Base-by-base conservation (phyloP, 2,329 filamentous ascomycete genomes). In the Alternaria postmessia region DNA sequence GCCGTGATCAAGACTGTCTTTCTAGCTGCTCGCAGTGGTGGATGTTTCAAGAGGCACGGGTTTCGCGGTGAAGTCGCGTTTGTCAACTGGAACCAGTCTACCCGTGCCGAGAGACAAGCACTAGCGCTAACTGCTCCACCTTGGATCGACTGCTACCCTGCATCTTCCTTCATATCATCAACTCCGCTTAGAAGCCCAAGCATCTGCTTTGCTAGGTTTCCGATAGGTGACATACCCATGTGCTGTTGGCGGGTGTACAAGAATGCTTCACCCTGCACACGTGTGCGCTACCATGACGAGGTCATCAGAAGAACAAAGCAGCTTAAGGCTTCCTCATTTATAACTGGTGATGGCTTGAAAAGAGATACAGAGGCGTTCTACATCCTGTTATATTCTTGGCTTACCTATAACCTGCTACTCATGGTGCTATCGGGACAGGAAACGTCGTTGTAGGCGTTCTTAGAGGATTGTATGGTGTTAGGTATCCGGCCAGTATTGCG, bases 11-110 rank as follows among this genome's bases (percentile, higher is more conserved):
- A 67, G 57, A 58, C 62, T 56, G 59, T 61, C 58, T 59, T 59
- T 61, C 63, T 61, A 68, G 65, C 61, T 64, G 61, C 57, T 64
- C 61, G 63, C 61, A 59, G 64, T 65, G 49, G 62, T 57, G 57
- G 57, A 62, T 62, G 63, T 61, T 66, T 60, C 59, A 53, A 67
- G 61, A 68, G 66, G 63, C 65, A 66, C 66, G 62, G 63, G 61
- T 54, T 61, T 57, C 62, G 64, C 61, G 65, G 67, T 64, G 65
- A 62, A 66, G 65, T 67, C 65, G 67, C 65, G 67, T 58, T 57
- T 56, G 53, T 57, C 43, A 61, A 61, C 58, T 61, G 54, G 54
- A 61, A 57, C 51, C 28, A 30, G 28, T 30, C 28, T 59, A 56
- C 46, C 51, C 59, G 60, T 62, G 63, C 66, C 66, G 61, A 69